A percentile compares a stretch with the other conserved stretches of the same genome.
phyloP scores from a whole-genome alignment of 768 basidiomycete genomes.

The Mycena latifolia region DNA sequence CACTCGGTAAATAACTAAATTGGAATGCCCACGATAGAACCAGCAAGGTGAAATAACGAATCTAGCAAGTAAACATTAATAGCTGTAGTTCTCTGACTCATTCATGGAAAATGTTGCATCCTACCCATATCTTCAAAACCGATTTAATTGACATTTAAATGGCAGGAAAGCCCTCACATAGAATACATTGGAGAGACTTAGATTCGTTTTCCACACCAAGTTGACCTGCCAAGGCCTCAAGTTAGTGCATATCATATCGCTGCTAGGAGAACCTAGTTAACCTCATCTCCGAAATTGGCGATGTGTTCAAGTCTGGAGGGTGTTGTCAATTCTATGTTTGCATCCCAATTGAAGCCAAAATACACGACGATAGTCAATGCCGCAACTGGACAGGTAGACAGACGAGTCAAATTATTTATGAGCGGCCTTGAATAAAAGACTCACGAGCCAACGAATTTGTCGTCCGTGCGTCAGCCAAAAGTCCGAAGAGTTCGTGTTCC shows the following conservation, averaged over 20 bases:
- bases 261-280: not conserved
- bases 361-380: constrained; percentile 15
- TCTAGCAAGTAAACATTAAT: constrained; percentile 1
- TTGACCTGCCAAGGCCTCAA: constrained; percentile 1
- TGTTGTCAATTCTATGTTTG: not conserved
- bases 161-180: not conserved
- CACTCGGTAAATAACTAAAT: too few relatives aligned
- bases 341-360: not conserved
- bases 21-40: constrained; percentile 1
- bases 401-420: not conserved
- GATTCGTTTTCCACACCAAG: constrained; percentile 22
- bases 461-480: constrained; percentile 16
- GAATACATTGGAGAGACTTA: constrained; percentile 8
- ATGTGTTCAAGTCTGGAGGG: constrained; percentile 22
- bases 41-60: constrained; percentile 27
- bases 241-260: too few relatives aligned
- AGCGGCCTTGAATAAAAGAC: not conserved
- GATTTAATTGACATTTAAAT: not conserved
- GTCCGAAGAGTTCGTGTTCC: constrained; percentile 11
- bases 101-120: not conserved
- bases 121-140: constrained; percentile 18
- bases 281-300: constrained; percentile 24
- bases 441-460: constrained; percentile 20
- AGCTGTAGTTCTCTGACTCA: not conserved
- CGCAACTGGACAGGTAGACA: constrained; percentile 1